A percentile compares a stretch with the other conserved stretches of the same genome.
These are phyloP conservation scores for Mycosphaerella arachidis DNA, from an alignment of 2,329 filamentous ascomycete genomes.

Conservation along the genomic window DNA sequence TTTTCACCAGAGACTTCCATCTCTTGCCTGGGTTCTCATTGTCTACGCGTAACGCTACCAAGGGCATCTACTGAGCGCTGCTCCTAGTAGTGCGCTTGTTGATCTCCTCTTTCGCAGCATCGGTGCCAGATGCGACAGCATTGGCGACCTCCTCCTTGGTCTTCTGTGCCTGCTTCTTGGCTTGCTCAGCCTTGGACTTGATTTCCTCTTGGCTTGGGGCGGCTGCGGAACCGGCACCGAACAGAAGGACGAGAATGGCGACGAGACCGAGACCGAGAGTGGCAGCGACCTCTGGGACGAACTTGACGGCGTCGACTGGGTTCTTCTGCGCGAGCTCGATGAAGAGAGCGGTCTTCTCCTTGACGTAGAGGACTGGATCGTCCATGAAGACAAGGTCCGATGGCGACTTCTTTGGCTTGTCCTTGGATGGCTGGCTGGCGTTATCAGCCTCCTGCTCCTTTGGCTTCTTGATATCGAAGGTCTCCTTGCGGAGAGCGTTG, in stretches of 20 bases:
- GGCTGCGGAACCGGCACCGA: conserved; percentile 59
- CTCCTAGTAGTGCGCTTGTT: conserved; percentile 47
- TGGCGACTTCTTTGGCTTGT: conserved; percentile 60
- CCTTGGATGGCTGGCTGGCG: conserved; percentile 66
- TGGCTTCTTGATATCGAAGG: conserved; percentile 81
- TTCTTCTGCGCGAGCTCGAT: conserved; percentile 75
- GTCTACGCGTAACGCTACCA: not conserved
- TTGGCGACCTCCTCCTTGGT: conserved; percentile 68
- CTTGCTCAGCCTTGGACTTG: conserved; percentile 69
- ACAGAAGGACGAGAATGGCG: conserved; percentile 65
- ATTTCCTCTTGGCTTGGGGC: conserved; percentile 60
- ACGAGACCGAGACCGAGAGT: conserved; percentile 67
- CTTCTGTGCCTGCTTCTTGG: conserved; percentile 65
- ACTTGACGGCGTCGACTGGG: conserved; percentile 78
- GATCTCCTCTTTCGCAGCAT: conserved; percentile 68
- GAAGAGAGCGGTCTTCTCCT: conserved; percentile 92
- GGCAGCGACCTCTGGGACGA: conserved; percentile 86
- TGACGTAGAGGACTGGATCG: conserved; percentile 80
- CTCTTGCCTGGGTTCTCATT: not conserved
- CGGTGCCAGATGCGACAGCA: conserved; percentile 56
- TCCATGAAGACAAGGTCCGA: conserved; percentile 82
- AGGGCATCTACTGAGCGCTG: conserved; percentile 14
- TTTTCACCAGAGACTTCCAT: not conserved
- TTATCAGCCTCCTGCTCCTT: conserved; percentile 76
- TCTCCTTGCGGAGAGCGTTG: conserved; percentile 80